Evolutionary conservation across 306 rosid species (phyloP).

Genomic region (Carpinus viminea): DNA sequence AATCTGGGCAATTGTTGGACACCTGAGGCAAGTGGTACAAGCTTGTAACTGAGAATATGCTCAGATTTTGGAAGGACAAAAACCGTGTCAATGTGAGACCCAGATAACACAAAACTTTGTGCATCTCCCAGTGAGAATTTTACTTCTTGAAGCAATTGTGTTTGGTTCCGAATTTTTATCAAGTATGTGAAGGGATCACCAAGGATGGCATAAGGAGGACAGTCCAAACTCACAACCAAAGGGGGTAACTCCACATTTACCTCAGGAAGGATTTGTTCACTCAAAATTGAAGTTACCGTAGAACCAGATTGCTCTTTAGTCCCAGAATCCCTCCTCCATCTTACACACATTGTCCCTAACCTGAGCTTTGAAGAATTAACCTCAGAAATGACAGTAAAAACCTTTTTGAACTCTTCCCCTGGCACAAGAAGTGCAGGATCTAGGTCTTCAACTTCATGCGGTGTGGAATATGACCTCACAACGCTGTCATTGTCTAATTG

Average conservation of each 20-base stretch:
- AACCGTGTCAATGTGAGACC: constrained; percentile 73
- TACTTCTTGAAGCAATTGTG: constrained; percentile 77
- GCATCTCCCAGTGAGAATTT: constrained; percentile 75
- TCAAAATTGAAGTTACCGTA: constrained; percentile 49
- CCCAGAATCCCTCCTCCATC: constrained; percentile 78
- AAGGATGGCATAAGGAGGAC: constrained; percentile 78
- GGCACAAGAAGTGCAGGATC: constrained; percentile 62
- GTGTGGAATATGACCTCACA: constrained; percentile 56
- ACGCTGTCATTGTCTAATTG: constrained; percentile 54
- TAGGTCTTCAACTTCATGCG: constrained; percentile 49
- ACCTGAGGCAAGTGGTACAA: constrained; percentile 87
- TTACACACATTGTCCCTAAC: constrained; percentile 66
- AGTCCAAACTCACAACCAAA: constrained; percentile 79
- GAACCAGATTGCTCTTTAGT: constrained; percentile 46
- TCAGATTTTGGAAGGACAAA: constrained; percentile 84
- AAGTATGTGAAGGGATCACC: constrained; percentile 85
- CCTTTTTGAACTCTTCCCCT: constrained; percentile 90
- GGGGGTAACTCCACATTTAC: constrained; percentile 68
- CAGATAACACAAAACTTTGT: constrained; percentile 83
- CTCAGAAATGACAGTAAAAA: constrained; percentile 58
- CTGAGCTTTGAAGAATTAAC: constrained; percentile 52
- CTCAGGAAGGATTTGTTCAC: constrained; percentile 65
- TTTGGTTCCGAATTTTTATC: constrained; percentile 68
- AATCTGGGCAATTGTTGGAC: constrained; percentile 76
- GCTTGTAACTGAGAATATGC: constrained; percentile 75